Conservation (phyloP, 163 green algal genomes). For the Volvox carteri region DNA sequence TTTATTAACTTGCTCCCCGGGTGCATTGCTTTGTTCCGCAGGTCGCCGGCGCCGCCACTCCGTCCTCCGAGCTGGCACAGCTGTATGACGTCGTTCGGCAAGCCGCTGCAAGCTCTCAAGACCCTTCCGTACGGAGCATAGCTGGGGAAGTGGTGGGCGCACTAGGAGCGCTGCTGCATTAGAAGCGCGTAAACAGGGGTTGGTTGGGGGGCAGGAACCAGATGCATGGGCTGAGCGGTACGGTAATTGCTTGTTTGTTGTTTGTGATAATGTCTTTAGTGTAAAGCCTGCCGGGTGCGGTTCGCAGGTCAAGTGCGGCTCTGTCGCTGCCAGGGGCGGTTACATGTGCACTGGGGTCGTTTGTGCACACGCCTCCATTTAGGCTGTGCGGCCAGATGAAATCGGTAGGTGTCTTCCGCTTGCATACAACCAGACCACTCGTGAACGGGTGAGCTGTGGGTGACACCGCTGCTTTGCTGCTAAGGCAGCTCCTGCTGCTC, state of each 20-base stretch:
- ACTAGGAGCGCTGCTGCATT: constrained; percentile 1
- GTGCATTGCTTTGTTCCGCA: no score
- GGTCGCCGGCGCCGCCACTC: not conserved
- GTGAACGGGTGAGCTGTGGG: no score
- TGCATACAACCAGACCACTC: not conserved
- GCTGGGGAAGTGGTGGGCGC: not conserved
- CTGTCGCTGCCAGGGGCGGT: not conserved
- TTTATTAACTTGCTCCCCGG: no score
- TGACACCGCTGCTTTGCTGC: no score
- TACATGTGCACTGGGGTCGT: not conserved
- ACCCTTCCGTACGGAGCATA: not conserved
- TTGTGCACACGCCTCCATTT: not conserved
- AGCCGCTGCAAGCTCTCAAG: not conserved
- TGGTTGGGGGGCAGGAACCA: no score
- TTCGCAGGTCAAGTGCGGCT: not conserved
- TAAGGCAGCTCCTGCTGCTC: no score
- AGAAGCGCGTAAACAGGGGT: not conserved
- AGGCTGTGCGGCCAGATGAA: not conserved
- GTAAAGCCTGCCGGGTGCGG: no score
- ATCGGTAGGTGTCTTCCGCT: not conserved
- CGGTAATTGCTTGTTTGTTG: no score
- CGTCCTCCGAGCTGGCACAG: constrained; percentile 33
- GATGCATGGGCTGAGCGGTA: not conserved
- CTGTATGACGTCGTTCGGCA: constrained; percentile 50
- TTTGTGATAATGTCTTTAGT: no score